A percentile compares a stretch with the other conserved stretches of the same genome.
phyloP scores from a whole-genome alignment of 202 grass and related monocot genomes.

The Dendrocalamus latiflorus region DNA sequence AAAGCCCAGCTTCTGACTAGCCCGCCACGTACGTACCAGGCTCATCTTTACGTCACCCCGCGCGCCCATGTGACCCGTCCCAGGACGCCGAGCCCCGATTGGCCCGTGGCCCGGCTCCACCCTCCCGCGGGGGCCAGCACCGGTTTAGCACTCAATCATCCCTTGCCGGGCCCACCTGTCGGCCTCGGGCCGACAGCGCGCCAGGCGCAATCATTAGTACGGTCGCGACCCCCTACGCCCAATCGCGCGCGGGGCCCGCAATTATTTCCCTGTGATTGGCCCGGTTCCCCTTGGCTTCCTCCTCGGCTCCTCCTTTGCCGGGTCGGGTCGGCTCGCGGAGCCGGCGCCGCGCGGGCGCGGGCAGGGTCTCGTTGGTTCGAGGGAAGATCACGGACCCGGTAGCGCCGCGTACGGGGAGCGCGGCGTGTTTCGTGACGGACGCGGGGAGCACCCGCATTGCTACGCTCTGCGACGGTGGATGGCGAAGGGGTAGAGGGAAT shows the following conservation, averaged over 20 bases:
- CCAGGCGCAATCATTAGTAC: conserved; percentile 48
- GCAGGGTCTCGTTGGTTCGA: background rate
- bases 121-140: background rate
- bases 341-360: too few species aligned
- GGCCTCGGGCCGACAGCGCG: conserved; percentile 25
- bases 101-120: background rate
- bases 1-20: background rate
- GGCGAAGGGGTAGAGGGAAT: background rate
- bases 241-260: background rate
- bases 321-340: background rate
- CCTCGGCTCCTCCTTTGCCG: background rate
- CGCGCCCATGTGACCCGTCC: background rate
- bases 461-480: background rate
- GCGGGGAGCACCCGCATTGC: background rate
- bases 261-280: conserved; percentile 48
- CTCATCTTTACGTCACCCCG: background rate
- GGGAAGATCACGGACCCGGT: background rate
- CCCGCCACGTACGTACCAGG: background rate
- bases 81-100: background rate
- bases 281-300: background rate
- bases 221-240: background rate
- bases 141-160: background rate
- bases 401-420: background rate
- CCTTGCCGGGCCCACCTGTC: background rate
- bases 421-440: background rate